Evolutionary conservation across 2,329 filamentous ascomycete genomes (phyloP).

Genomic region (Curvularia sp.): DNA sequence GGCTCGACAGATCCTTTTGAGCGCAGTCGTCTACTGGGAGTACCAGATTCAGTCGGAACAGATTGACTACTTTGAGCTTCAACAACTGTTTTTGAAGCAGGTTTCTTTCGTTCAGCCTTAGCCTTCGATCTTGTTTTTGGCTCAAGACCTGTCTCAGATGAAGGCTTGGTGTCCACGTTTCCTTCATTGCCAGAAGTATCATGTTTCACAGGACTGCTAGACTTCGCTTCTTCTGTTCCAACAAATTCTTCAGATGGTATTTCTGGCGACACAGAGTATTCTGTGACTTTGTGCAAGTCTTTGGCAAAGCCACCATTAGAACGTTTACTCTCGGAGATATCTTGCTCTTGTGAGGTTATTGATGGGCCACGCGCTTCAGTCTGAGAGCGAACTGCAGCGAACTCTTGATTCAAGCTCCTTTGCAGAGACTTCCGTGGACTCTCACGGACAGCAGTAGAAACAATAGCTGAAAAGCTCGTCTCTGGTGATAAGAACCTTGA

Average conservation of each 20-base stretch:
- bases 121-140: conserved; percentile 2
- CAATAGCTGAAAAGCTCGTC: conserved; percentile 8
- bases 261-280: conserved; percentile 36
- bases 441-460: conserved; percentile 5
- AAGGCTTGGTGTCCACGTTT: conserved; percentile 8
- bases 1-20: conserved; percentile 13
- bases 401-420: conserved; percentile 18
- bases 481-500: conserved; percentile 36
- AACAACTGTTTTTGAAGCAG: conserved; percentile 2
- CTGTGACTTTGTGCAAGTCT: conserved; percentile 39
- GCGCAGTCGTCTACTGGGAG: conserved; percentile 14
- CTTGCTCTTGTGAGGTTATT: conserved; percentile 34
- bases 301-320: conserved; percentile 37
- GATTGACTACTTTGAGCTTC: conserved; percentile 12
- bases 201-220: conserved; percentile 21
- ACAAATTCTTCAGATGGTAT: conserved; percentile 32
- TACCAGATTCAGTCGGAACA: conserved; percentile 11
- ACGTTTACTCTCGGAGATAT: conserved; percentile 31
- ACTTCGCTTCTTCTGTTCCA: conserved; percentile 7
- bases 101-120: conserved; percentile 9
- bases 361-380: conserved; percentile 23
- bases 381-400: conserved; percentile 14
- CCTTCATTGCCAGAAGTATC: conserved; percentile 3
- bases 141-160: conserved; percentile 15
- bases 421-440: conserved; percentile 26